Conservation (phyloP, 352 stramenopile species). For the Pythium dissotocum region DNA sequence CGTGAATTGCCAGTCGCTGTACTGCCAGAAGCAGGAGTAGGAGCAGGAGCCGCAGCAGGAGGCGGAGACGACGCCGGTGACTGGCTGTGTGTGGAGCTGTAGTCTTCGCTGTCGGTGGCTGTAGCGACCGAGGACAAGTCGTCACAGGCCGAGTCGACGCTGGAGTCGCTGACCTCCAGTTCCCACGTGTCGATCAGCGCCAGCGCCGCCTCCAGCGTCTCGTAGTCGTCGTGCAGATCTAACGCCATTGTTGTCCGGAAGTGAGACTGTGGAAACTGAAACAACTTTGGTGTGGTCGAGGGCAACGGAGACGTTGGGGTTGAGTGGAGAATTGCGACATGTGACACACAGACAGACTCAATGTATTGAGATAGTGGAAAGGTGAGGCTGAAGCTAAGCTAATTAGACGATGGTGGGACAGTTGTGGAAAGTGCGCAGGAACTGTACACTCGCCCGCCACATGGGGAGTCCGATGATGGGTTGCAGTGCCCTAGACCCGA, state of each 20-base stretch:
- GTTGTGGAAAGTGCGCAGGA: too few species aligned
- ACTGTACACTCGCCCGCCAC: too few species aligned
- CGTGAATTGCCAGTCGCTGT: neutral
- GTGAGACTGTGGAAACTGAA: too few species aligned
- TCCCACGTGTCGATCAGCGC: slow-evolving; percentile 24
- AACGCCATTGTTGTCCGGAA: neutral
- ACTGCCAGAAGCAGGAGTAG: neutral
- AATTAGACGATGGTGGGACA: too few species aligned
- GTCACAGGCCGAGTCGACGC: neutral
- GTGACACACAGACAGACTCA: too few species aligned
- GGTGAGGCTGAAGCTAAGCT: too few species aligned
- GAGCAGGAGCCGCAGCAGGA: neutral
- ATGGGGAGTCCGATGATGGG: too few species aligned
- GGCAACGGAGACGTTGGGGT: too few species aligned
- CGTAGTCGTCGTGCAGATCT: slow-evolving; percentile 11
- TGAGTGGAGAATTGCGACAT: too few species aligned
- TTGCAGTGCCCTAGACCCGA: too few species aligned
- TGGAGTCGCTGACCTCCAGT: neutral
- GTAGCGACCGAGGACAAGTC: neutral
- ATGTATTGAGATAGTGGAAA: too few species aligned
- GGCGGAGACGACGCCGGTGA: neutral
- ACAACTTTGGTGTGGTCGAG: too few species aligned
- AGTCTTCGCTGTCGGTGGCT: slow-evolving; percentile 5
- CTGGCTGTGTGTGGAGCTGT: neutral
- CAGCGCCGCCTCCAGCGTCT: slow-evolving; percentile 20